phyloP scores from a whole-genome alignment of 2,329 filamentous ascomycete species.

The Dothiorella sarmentorum region DNA sequence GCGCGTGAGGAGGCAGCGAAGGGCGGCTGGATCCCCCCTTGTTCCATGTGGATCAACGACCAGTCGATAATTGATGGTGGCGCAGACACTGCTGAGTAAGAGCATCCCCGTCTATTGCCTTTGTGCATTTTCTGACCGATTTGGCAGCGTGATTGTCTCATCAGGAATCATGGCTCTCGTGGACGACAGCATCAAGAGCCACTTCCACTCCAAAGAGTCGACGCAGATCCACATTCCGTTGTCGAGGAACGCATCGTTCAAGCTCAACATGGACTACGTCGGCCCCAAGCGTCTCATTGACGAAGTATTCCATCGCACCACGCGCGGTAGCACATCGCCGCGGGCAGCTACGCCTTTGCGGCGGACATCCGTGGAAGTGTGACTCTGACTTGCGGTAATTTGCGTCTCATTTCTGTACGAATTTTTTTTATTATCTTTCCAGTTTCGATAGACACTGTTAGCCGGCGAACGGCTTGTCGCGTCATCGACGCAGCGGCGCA shows the following conservation, averaged over 20 bases:
- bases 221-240: conserved; percentile 52
- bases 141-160: conserved; percentile 74
- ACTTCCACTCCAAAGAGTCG: conserved; percentile 60
- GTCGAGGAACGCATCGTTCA: conserved; percentile 48
- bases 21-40: conserved; percentile 87
- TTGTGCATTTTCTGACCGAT: conserved; percentile 4
- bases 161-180: conserved; percentile 87
- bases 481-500: neutral
- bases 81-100: conserved; percentile 86
- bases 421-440: conserved; percentile 21
- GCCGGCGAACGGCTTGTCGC: neutral
- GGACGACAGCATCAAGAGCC: conserved; percentile 84
- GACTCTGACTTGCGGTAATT: conserved; percentile 22
- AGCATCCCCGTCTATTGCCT: conserved; percentile 25
- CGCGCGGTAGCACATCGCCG: conserved; percentile 24
- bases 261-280: conserved; percentile 59
- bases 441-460: conserved; percentile 17
- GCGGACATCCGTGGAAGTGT: conserved; percentile 22
- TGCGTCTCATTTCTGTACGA: conserved; percentile 27
- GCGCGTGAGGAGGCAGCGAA: conserved; percentile 67
- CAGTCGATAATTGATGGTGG: conserved; percentile 62
- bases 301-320: conserved; percentile 57
- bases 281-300: conserved; percentile 61
- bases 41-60: conserved; percentile 87
- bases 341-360: conserved; percentile 30